Conservation (phyloP, 2,329 filamentous ascomycete species). For the Dactylella cylindrospora region DNA sequence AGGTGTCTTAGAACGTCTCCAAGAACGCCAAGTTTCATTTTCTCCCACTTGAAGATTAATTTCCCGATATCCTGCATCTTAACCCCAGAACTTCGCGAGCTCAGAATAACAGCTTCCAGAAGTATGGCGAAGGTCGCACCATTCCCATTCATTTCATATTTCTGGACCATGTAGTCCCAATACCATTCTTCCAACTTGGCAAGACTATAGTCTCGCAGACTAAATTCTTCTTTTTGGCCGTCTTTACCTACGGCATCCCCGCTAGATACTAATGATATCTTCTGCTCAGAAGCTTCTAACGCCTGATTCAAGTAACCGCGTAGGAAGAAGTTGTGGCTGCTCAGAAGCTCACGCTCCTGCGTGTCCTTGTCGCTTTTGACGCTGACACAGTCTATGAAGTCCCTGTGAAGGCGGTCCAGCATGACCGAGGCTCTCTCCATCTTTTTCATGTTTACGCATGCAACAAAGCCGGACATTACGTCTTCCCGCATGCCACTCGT, state of each 20-base stretch:
- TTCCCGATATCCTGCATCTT: constrained; percentile 31
- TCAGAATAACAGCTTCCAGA: constrained; percentile 22
- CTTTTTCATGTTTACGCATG: constrained; percentile 39
- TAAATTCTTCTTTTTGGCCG: not conserved
- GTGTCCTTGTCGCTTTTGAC: constrained; percentile 4
- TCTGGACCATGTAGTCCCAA: constrained; percentile 23
- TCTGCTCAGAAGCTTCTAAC: constrained; percentile 14
- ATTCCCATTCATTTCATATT: constrained; percentile 20
- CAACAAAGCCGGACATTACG: constrained; percentile 29
- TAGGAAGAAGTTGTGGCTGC: constrained; percentile 35
- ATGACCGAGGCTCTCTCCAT: constrained; percentile 31
- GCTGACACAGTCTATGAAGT: constrained; percentile 28
- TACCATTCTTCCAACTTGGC: constrained; percentile 38
- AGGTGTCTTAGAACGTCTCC: constrained; percentile 35
- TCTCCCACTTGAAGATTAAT: constrained; percentile 25
- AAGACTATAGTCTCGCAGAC: constrained; percentile 14
- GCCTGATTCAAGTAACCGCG: constrained; percentile 19
- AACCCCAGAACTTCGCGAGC: constrained; percentile 3
- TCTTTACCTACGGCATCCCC: not conserved
- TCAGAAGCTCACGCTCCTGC: constrained; percentile 12
- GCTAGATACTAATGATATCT: not conserved
- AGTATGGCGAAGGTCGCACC: constrained; percentile 34
- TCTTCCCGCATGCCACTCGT: constrained; percentile 30
- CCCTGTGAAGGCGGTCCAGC: constrained; percentile 35
- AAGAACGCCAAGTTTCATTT: constrained; percentile 17